Conservation (phyloP, 2,329 filamentous ascomycete genomes). For the Trichoderma koningiopsis region DNA sequence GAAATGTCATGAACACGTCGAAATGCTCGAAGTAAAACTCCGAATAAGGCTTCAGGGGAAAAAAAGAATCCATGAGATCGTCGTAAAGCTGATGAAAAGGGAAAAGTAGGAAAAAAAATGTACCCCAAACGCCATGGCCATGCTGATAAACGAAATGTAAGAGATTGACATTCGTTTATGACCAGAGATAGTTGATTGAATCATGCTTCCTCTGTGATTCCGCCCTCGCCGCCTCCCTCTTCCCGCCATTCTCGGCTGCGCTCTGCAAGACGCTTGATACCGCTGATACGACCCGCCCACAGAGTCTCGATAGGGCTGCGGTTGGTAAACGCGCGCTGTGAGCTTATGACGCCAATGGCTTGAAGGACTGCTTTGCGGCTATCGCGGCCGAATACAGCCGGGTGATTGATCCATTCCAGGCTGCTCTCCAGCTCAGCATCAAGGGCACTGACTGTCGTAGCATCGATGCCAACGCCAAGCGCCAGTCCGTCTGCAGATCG, state of each 20-base stretch:
- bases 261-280: slow-evolving; percentile 79
- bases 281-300: slow-evolving; percentile 81
- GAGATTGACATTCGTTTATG: slow-evolving; percentile 3
- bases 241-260: slow-evolving; percentile 91
- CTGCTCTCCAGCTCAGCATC: slow-evolving; percentile 89
- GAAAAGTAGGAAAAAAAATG: background rate
- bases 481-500: slow-evolving; percentile 61
- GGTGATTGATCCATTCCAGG: slow-evolving; percentile 97
- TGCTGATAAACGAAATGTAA: slow-evolving; percentile 18
- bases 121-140: slow-evolving; percentile 23
- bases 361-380: slow-evolving; percentile 94
- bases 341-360: slow-evolving; percentile 94
- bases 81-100: background rate
- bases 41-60: background rate
- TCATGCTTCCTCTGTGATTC: slow-evolving; percentile 63
- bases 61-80: slow-evolving; percentile 14
- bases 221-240: slow-evolving; percentile 71
- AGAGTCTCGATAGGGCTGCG: slow-evolving; percentile 84
- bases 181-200: slow-evolving; percentile 9
- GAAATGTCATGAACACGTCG: slow-evolving; percentile 27
- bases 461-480: slow-evolving; percentile 76
- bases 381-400: slow-evolving; percentile 90
- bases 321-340: slow-evolving; percentile 91
- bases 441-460: slow-evolving; percentile 77
- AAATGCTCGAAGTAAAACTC: slow-evolving; percentile 17